Evolutionary conservation across 2,329 filamentous ascomycete genomes (phyloP), one percentile per base, ranked within the genome.

Genomic region (Fusarium compactum): DNA sequence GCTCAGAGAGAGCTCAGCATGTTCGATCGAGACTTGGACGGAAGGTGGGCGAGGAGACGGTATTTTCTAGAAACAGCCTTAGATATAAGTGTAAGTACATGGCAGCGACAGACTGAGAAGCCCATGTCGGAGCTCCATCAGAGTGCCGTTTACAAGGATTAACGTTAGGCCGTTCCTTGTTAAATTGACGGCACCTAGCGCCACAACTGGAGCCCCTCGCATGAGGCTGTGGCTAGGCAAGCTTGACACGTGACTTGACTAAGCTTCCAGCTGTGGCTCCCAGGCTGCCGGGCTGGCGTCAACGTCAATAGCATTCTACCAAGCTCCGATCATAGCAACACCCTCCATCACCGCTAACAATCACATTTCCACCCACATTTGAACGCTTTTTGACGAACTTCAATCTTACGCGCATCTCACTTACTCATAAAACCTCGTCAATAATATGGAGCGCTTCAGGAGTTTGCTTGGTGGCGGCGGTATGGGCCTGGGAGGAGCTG

Each of bases 371-470:
- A 52, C 55, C 53, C 47, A 58, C 65, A 44, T 52, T 57, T 43
- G 25, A 34, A 52, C 56, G 30, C 48, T 46, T 43, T 47, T 50
- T 34, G 44, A 58, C 51, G 10, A 40, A 46, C 32, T 30, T 27
- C 18, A 38, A 38, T 38, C 34, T 38, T 48, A 24, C 25, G 32
- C 38, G 9, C 16, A 58, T 30, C 20, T 43, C 46, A 52, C 7
- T n/a, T 18, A n/a, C 57, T 67, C 30, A 30, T 38, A 50, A 55
- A 61, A 48, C 60, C 58, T 62, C 32, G 68, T 51, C 30, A 55
- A 65, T 75, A 85, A 72, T 64, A 98, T 98, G 95, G 95, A 98
- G 80, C 91, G 95, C 80, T 90, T 98, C 82, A 94, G 93, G 83
- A 90, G 92, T 80, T 92, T 98, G 90, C 88, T 98, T 75, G 91